Conservation (phyloP, 2,329 filamentous ascomycete species). For the Pseudogymnoascus destructans region DNA sequence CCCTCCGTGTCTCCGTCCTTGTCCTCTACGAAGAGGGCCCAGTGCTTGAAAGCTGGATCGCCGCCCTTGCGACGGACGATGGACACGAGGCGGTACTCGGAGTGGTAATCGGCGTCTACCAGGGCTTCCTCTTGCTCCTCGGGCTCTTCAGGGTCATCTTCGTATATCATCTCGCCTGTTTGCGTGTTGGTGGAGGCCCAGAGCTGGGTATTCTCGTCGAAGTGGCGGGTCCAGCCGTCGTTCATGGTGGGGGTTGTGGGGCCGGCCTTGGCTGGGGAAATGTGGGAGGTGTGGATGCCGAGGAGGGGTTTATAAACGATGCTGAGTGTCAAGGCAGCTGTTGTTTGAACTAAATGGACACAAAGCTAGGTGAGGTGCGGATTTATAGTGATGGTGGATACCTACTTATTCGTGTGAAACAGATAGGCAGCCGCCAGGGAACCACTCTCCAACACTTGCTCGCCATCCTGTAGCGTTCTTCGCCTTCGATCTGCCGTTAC, state of each 20-base stretch:
- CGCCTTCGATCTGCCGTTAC: neutral
- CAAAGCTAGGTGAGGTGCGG: neutral
- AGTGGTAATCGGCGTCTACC: neutral
- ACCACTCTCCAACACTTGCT: neutral
- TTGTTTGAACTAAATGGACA: neutral
- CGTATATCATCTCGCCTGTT: neutral
- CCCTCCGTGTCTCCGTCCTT: neutral
- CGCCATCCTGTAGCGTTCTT: neutral
- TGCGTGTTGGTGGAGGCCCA: neutral
- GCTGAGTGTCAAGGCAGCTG: neutral
- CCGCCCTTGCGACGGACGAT: neutral
- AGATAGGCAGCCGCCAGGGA: neutral
- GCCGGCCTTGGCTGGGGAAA: neutral
- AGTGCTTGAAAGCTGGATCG: neutral
- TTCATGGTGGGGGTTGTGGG: neutral
- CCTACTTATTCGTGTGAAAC: neutral
- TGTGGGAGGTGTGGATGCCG: neutral
- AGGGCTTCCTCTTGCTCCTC: neutral
- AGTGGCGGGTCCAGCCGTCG: neutral
- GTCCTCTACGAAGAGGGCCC: neutral
- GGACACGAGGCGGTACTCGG: neutral
- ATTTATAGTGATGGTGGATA: neutral
- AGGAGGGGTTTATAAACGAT: neutral
- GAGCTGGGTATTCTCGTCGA: neutral
- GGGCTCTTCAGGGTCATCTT: neutral